Conservation (phyloP, 495 filamentous ascomycete species). For the Aspergillus leporis region DNA sequence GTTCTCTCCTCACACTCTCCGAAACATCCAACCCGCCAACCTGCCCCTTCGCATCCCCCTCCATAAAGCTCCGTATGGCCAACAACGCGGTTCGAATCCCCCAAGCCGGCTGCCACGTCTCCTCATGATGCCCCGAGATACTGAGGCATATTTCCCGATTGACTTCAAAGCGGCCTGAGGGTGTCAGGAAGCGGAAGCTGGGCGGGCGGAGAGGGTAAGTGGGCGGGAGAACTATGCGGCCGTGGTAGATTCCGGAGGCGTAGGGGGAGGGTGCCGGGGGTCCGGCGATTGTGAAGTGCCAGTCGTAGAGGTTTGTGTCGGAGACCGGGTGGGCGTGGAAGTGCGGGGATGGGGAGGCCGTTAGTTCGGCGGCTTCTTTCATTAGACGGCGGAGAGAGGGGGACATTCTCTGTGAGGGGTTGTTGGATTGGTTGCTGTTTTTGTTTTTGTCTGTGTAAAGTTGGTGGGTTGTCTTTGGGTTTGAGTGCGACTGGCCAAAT, state of each 20-base stretch:
- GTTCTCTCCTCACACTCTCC: constrained; percentile 58
- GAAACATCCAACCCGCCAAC: constrained; percentile 81
- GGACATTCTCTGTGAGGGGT: constrained; percentile 28
- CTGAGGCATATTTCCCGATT: constrained; percentile 96
- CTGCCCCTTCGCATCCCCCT: constrained; percentile 63
- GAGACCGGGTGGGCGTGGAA: constrained; percentile 75
- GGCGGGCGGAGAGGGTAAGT: constrained; percentile 89
- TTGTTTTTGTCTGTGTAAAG: background rate
- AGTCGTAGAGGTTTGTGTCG: constrained; percentile 91
- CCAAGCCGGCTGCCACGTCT: constrained; percentile 98
- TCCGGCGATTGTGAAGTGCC: constrained; percentile 97
- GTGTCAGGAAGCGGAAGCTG: constrained; percentile 90
- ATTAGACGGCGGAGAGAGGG: constrained; percentile 54
- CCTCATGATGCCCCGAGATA: constrained; percentile 94
- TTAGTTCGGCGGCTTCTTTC: constrained; percentile 84
- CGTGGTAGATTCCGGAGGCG: constrained; percentile 84
- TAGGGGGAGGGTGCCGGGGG: constrained; percentile 82
- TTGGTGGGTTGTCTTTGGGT: background rate
- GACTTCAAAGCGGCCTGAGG: constrained; percentile 88
- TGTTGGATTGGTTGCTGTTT: background rate
- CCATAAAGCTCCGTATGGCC: constrained; percentile 55
- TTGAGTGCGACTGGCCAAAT: too few species aligned
- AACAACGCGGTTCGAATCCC: constrained; percentile 69
- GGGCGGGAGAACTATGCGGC: constrained; percentile 86
- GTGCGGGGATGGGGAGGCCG: constrained; percentile 72